Percentiles rank a stretch among this genome's conserved stretches.
These are phyloP conservation scores for Meira miltonrushii DNA, from an alignment of 1,284 basidiomycete species.

Conservation along the genomic window DNA sequence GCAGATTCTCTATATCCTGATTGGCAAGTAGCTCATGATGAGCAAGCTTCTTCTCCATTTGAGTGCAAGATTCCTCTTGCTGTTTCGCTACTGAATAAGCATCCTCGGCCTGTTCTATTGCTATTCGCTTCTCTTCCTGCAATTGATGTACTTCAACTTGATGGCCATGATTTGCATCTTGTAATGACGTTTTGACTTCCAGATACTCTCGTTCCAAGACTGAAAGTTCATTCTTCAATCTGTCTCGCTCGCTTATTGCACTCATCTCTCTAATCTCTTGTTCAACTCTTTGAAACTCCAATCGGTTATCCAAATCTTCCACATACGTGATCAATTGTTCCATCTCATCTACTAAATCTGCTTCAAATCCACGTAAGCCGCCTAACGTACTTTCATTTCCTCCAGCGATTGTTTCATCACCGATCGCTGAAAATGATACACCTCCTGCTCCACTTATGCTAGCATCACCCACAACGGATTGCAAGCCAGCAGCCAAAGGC, in stretches of 20 bases:
- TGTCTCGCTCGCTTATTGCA: not conserved
- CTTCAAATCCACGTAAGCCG: slow-evolving; percentile 9
- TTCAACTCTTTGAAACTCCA: slow-evolving; percentile 13
- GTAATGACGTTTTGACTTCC: not conserved
- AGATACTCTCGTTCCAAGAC: not conserved
- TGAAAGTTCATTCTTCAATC: not conserved
- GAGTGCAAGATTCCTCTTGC: no score
- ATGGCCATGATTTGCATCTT: not conserved
- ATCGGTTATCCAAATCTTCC: slow-evolving; percentile 7
- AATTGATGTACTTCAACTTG: no score
- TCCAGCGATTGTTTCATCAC: not conserved
- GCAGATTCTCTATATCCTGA: no score
- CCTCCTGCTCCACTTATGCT: slow-evolving; percentile 5
- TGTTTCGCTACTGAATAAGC: no score
- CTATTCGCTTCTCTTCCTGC: no score
- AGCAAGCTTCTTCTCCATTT: no score
- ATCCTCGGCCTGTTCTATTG: no score
- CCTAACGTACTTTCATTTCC: not conserved
- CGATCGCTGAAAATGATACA: not conserved
- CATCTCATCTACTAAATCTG: slow-evolving; percentile 15
- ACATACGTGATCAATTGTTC: slow-evolving; percentile 10
- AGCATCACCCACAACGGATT: not conserved
- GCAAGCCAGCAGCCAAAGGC: not conserved
- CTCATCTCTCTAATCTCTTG: not conserved
- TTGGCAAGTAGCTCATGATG: no score